Conservation (phyloP, 305 asterid genomes). For the Salvia sclarea region DNA sequence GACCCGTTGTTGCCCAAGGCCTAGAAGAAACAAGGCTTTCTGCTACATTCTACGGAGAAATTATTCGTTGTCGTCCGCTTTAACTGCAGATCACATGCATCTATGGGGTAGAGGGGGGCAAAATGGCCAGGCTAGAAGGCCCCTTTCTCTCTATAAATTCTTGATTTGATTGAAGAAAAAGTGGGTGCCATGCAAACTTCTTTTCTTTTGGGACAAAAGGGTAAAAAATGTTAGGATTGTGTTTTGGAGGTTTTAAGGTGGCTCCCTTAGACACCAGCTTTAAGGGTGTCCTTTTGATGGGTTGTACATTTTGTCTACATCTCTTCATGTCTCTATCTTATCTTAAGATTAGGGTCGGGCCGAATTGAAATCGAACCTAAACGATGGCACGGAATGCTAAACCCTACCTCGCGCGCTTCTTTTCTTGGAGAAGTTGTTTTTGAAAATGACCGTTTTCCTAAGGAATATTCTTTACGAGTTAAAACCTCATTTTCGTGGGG, state of each 20-base stretch:
- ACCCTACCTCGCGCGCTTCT: neutral
- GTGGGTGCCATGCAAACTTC: constrained; percentile 10
- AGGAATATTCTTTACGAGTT: no score
- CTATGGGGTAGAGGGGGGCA: neutral
- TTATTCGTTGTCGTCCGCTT: neutral
- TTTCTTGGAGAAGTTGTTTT: neutral
- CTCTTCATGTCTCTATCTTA: neutral
- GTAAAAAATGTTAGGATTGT: constrained; percentile 17
- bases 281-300: constrained; percentile 19
- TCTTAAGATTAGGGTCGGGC: neutral
- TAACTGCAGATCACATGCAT: neutral
- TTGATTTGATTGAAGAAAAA: constrained; percentile 26
- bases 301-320: constrained; percentile 22
- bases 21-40: no score
- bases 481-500: no score
- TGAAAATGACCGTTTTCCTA: no score
- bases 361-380: neutral
- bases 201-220: neutral
- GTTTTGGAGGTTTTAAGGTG: constrained; percentile 30
- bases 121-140: constrained; percentile 12
- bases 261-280: constrained; percentile 19
- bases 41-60: neutral
- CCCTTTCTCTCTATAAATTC: constrained; percentile 7
- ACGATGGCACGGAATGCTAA: neutral
- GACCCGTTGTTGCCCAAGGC: no score